Percentiles rank a stretch among this genome's conserved stretches.
Evolutionary conservation across 1,284 basidiomycete genomes (phyloP).

Genomic region (Cryptococcus amylolentus): DNA sequence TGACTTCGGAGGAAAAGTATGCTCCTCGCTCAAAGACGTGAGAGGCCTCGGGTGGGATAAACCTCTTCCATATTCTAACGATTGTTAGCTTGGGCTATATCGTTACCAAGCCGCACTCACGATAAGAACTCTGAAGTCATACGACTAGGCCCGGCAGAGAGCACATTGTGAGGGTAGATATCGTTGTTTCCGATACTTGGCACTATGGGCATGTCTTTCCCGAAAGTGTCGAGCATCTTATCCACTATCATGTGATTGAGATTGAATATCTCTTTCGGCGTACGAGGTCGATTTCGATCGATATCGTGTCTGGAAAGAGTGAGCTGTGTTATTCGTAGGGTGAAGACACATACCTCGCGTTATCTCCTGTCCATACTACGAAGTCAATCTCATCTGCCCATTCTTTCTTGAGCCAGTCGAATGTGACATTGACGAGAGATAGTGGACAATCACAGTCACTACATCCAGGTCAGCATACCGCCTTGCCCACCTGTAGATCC

Average conservation of each 20-base stretch:
- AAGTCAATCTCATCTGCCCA: slow-evolving; percentile 86
- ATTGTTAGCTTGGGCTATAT: slow-evolving; percentile 11
- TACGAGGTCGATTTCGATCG: slow-evolving; percentile 74
- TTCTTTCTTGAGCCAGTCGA: slow-evolving; percentile 74
- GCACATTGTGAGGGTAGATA: slow-evolving; percentile 70
- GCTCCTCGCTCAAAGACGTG: slow-evolving; percentile 80
- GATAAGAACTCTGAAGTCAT: slow-evolving; percentile 71
- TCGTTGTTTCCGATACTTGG: slow-evolving; percentile 86
- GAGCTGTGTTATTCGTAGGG: slow-evolving; percentile 2
- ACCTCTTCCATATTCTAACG: slow-evolving; percentile 71
- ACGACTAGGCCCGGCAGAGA: slow-evolving; percentile 66
- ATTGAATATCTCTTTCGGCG: slow-evolving; percentile 73
- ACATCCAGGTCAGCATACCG: background rate
- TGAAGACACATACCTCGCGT: slow-evolving; percentile 61
- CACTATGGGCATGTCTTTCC: slow-evolving; percentile 71
- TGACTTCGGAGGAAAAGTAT: slow-evolving; percentile 78
- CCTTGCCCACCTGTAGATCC: background rate
- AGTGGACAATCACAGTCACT: slow-evolving; percentile 86
- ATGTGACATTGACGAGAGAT: slow-evolving; percentile 70
- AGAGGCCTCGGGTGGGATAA: slow-evolving; percentile 75
- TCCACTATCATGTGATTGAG: slow-evolving; percentile 66
- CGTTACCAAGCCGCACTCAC: slow-evolving; percentile 48
- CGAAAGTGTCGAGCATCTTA: slow-evolving; percentile 69
- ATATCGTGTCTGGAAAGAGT: slow-evolving; percentile 69
- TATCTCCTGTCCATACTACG: slow-evolving; percentile 90